These are phyloP conservation scores for Aspergillus brasiliensis DNA, from an alignment of 2,329 filamentous ascomycete genomes.

Conservation along the genomic window DNA sequence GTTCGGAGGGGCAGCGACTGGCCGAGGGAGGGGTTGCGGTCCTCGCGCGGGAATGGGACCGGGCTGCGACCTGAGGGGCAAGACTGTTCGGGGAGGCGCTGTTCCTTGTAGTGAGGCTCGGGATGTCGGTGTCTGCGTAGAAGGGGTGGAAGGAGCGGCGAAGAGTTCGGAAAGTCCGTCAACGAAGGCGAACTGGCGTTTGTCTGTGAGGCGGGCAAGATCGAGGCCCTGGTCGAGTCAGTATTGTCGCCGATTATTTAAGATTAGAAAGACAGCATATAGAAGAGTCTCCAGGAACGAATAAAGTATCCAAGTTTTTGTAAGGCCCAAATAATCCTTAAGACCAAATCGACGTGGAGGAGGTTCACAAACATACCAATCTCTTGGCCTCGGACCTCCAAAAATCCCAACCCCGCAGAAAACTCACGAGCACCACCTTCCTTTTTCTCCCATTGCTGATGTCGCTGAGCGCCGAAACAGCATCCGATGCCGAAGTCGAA, in stretches of 20 bases:
- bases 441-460: slow-evolving; percentile 37
- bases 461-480: slow-evolving; percentile 26
- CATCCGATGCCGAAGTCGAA: slow-evolving; percentile 17
- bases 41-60: slow-evolving; percentile 25
- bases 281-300: too few relatives aligned
- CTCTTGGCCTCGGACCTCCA: slow-evolving; percentile 73
- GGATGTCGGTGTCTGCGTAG: slow-evolving; percentile 15
- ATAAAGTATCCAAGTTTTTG: background rate
- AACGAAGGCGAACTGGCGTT: slow-evolving; percentile 69
- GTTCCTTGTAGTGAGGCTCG: slow-evolving; percentile 16
- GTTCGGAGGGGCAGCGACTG: slow-evolving; percentile 11
- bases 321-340: background rate
- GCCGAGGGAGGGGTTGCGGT: slow-evolving; percentile 17
- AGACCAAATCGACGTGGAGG: background rate
- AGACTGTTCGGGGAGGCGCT: slow-evolving; percentile 23
- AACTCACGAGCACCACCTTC: slow-evolving; percentile 76
- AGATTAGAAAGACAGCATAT: background rate
- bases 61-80: slow-evolving; percentile 32
- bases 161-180: slow-evolving; percentile 71
- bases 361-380: slow-evolving; percentile 54
- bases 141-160: slow-evolving; percentile 20
- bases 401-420: slow-evolving; percentile 74
- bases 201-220: slow-evolving; percentile 60
- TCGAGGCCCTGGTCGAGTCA: slow-evolving; percentile 64
- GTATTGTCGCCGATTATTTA: background rate